A percentile compares a stretch with the other conserved stretches of the same genome.
phyloP scores from a whole-genome alignment of 2,329 filamentous ascomycete genomes.

The Arthrinium puccinioides region DNA sequence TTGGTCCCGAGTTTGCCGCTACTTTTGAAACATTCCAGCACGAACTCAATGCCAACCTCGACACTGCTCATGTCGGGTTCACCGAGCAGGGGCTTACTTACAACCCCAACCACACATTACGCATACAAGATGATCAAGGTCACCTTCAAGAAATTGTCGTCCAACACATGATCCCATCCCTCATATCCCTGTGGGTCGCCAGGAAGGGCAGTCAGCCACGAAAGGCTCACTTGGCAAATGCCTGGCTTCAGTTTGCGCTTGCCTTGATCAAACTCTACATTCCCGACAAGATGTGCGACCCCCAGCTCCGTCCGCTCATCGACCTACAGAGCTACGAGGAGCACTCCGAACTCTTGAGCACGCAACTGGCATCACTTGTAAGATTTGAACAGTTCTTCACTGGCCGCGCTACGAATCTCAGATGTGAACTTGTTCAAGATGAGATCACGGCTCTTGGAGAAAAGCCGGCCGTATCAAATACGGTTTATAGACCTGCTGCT shows the following conservation, averaged over 20 bases:
- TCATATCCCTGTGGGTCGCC: conserved; percentile 35
- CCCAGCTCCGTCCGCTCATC: conserved; percentile 58
- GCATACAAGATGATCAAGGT: conserved; percentile 7
- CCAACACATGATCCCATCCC: conserved; percentile 34
- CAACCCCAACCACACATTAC: conserved; percentile 2
- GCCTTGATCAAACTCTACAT: conserved; percentile 74
- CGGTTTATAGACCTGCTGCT: conserved; percentile 62
- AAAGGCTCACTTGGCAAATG: conserved; percentile 40
- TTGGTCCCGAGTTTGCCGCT: conserved; percentile 24
- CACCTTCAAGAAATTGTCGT: conserved; percentile 30
- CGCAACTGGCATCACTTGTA: conserved; percentile 52
- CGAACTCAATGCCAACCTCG: conserved; percentile 7
- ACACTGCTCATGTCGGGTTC: conserved; percentile 11
- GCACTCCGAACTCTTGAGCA: conserved; percentile 45
- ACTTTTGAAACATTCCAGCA: conserved; percentile 18
- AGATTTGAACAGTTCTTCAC: conserved; percentile 61
- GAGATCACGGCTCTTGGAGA: conserved; percentile 59
- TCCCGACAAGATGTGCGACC: conserved; percentile 81
- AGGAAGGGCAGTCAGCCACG: conserved; percentile 15
- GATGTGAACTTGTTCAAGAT: conserved; percentile 54
- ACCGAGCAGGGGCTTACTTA: conserved; percentile 17
- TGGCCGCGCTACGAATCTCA: conserved; percentile 60
- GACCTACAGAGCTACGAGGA: conserved; percentile 53
- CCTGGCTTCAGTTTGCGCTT: conserved; percentile 71
- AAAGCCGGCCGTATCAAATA: conserved; percentile 54